These are phyloP conservation scores for Aspergillus cejpii DNA, from an alignment of 2,329 filamentous ascomycete genomes.

Conservation along the genomic window DNA sequence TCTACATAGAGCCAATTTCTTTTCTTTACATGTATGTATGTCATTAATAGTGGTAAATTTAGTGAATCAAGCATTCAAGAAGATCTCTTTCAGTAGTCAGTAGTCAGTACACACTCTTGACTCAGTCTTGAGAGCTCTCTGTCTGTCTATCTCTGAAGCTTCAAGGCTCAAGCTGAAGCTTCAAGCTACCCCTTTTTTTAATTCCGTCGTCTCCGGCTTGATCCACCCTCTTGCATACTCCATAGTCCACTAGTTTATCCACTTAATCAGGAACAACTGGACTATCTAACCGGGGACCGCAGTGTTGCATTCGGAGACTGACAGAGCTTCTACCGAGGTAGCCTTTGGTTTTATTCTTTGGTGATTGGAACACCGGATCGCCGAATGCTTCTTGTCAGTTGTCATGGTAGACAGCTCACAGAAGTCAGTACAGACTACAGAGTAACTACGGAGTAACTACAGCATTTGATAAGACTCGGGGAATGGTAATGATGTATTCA, in stretches of 20 bases:
- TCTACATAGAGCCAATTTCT: conserved; percentile 33
- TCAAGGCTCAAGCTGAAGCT: background rate
- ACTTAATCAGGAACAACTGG: too few species aligned
- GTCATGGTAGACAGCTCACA: too few species aligned
- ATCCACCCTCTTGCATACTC: background rate
- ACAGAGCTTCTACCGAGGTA: background rate
- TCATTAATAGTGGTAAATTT: conserved; percentile 38
- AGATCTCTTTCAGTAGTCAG: conserved; percentile 2
- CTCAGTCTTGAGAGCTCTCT: background rate
- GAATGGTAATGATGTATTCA: too few species aligned
- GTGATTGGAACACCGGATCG: too few species aligned
- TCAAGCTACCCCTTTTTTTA: background rate
- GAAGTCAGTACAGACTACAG: too few species aligned
- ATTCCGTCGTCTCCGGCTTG: background rate
- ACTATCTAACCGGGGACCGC: too few species aligned
- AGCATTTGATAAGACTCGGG: too few species aligned
- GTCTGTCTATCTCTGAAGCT: background rate
- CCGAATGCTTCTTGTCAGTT: background rate
- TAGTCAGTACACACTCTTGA: too few species aligned
- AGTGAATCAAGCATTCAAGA: conserved; percentile 33
- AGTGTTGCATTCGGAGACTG: background rate
- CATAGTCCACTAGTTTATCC: background rate
- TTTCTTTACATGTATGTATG: conserved; percentile 38
- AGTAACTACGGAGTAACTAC: too few species aligned
- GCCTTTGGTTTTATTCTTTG: too few species aligned